Evolutionary conservation across 192 early-diverging fungal genomes (phyloP).

Genomic region (Pilobolus umbonatus): DNA sequence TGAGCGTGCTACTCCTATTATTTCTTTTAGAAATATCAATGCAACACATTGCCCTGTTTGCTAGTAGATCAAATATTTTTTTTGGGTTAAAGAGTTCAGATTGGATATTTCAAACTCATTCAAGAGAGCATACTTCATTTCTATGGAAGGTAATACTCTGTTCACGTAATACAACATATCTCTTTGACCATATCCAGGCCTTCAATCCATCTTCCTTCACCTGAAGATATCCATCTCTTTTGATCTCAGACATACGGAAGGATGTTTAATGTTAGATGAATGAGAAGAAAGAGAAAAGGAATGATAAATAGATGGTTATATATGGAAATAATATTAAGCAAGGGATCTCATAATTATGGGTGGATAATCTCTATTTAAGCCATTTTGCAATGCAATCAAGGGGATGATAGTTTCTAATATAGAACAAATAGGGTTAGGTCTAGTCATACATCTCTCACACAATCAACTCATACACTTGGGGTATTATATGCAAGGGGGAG

Average conservation of each 20-base stretch:
- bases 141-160: conserved; percentile 89
- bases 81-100: not conserved
- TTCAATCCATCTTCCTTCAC: conserved; percentile 91
- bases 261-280: not conserved
- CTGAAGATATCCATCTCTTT: conserved; percentile 77
- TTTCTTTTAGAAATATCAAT: conserved; percentile 88
- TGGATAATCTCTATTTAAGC: no score
- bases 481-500: no score
- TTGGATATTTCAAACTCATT: not conserved
- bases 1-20: conserved; percentile 79
- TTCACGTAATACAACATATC: conserved; percentile 85
- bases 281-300: conserved; percentile 6
- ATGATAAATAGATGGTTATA: conserved; percentile 12
- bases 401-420: no score
- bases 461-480: no score
- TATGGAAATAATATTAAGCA: not conserved
- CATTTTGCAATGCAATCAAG: no score
- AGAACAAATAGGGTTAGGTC: no score
- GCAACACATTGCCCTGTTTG: conserved; percentile 82
- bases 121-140: conserved; percentile 71
- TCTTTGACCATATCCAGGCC: conserved; percentile 93
- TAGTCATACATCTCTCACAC: no score
- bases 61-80: conserved; percentile 35
- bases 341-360: not conserved
- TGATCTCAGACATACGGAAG: conserved; percentile 37